Conservation (phyloP, 2,329 filamentous ascomycete species). For the Aspergillus clavatus region DNA sequence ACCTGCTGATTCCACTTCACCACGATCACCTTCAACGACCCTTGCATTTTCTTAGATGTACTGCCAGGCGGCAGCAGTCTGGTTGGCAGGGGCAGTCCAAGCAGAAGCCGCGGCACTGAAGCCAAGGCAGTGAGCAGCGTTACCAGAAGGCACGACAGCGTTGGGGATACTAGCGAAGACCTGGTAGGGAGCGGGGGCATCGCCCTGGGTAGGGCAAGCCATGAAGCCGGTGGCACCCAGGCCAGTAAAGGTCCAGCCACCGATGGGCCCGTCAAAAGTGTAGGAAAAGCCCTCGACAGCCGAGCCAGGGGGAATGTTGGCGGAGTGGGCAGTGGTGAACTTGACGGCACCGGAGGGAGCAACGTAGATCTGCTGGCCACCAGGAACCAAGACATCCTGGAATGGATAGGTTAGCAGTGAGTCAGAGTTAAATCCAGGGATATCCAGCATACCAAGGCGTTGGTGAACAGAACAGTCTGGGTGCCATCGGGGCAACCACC, state of each 20-base stretch:
- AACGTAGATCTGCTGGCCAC: slow-evolving; percentile 59
- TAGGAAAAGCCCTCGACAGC: slow-evolving; percentile 47
- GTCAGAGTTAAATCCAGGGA: slow-evolving; percentile 18
- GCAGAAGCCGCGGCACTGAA: slow-evolving; percentile 32
- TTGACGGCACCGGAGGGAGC: slow-evolving; percentile 49
- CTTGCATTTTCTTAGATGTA: slow-evolving; percentile 29
- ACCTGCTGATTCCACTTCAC: too few relatives aligned
- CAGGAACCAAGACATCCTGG: slow-evolving; percentile 52
- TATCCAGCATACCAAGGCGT: slow-evolving; percentile 26
- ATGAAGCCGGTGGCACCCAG: slow-evolving; percentile 37
- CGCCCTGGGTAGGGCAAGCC: slow-evolving; percentile 34
- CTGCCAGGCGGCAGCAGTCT: slow-evolving; percentile 32
- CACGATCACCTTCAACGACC: too few relatives aligned
- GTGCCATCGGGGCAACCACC: slow-evolving; percentile 41
- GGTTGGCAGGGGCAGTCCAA: slow-evolving; percentile 13
- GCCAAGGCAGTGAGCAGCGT: slow-evolving; percentile 34
- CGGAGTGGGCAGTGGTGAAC: slow-evolving; percentile 55
- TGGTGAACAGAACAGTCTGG: slow-evolving; percentile 43
- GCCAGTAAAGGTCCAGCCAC: slow-evolving; percentile 26
- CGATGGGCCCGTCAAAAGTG: slow-evolving; percentile 21
- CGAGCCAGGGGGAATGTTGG: slow-evolving; percentile 47
- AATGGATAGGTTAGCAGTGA: slow-evolving; percentile 8
- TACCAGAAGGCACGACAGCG: slow-evolving; percentile 35
- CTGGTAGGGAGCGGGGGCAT: slow-evolving; percentile 27
- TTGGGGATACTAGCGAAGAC: slow-evolving; percentile 37